Evolutionary conservation across 495 filamentous ascomycete genomes (phyloP), one percentile per base, ranked within the genome.

Genomic region (Daldinia concentrica): DNA sequence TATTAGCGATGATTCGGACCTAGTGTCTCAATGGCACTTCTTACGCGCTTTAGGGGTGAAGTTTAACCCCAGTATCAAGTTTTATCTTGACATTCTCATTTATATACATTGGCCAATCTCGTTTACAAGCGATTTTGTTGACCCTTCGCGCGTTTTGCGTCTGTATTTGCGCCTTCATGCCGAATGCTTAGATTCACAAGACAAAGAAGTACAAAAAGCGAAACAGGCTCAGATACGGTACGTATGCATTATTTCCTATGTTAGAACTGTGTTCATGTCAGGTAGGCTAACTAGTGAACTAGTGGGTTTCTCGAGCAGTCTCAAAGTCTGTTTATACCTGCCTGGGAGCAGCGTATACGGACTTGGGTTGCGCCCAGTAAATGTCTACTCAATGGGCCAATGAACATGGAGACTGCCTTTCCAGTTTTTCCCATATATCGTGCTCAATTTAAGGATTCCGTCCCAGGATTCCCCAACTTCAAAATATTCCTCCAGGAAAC

Each of bases 401-500:
- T 30, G 6, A 4, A 22, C 4, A 66, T 75, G 71, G 43, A 1
- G 12, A 64, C 45, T 5, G 64, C 37, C 6, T 14, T 4, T 52
- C 30, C 71, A 8, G 17, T 77, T 3, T 2, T 61, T 6, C 24
- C 30, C 9, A 7, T 59, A 26, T 75, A 75, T 27, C 14, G 24
- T 5, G 8, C 37, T 0, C 11, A 8, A 6, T 67, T 68, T 2
- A 6, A 15, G 11, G 48, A 3, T n/a, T 24, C 41, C 11, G 27
- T 30, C 6, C 6, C 52, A 22, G 64, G 67, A 15, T 36, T 36
- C 22, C 11, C 64, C 6, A 17, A 15, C 57, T 30, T 73, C 56
- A 50, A 29, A 3, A 12, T 43, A 15, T 74, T 81, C 59, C 76
- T 80, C 19, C 32, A 50, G 19, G 29, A 36, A 14, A 73, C 65